These are phyloP conservation scores for Cajanus cajan DNA, from an alignment of 306 rosid species.

Conservation along the genomic window DNA sequence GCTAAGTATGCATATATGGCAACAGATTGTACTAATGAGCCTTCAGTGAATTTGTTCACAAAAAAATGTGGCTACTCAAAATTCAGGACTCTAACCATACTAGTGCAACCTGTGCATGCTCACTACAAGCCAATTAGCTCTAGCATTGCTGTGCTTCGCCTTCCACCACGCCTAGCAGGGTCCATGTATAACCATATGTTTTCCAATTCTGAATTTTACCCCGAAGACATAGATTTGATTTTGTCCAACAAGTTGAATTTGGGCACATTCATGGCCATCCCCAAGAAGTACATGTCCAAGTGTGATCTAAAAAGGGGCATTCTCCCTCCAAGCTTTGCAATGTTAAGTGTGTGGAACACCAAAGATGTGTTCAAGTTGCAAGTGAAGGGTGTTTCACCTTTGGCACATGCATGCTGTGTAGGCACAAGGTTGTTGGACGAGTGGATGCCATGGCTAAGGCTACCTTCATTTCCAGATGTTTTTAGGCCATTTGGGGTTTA, in stretches of 20 bases:
- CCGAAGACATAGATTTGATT: conserved; percentile 61
- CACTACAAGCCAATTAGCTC: conserved; percentile 63
- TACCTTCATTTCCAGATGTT: conserved; percentile 84
- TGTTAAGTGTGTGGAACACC: conserved; percentile 89
- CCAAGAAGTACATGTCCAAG: conserved; percentile 44
- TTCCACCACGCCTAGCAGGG: conserved; percentile 44
- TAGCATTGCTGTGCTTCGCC: conserved; percentile 34
- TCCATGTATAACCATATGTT: conserved; percentile 54
- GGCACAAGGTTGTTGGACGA: conserved; percentile 74
- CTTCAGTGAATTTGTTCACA: conserved; percentile 81
- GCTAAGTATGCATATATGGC: conserved; percentile 82
- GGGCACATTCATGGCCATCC: conserved; percentile 89
- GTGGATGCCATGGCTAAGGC: conserved; percentile 80
- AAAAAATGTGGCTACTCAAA: conserved; percentile 65
- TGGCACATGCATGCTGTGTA: conserved; percentile 59
- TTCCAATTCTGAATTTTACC: conserved; percentile 67
- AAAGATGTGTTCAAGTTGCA: conserved; percentile 85
- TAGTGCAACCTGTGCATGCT: conserved; percentile 89
- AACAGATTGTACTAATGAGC: conserved; percentile 83
- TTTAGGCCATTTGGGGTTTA: conserved; percentile 84
- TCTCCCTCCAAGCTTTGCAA: conserved; percentile 61
- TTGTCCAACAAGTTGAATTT: conserved; percentile 61
- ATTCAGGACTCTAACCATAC: conserved; percentile 67
- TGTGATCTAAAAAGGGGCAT: conserved; percentile 52
- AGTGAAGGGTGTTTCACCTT: conserved; percentile 66